phyloP scores from a whole-genome alignment of 2,329 filamentous ascomycete genomes.

The Arthroderma sp. region DNA sequence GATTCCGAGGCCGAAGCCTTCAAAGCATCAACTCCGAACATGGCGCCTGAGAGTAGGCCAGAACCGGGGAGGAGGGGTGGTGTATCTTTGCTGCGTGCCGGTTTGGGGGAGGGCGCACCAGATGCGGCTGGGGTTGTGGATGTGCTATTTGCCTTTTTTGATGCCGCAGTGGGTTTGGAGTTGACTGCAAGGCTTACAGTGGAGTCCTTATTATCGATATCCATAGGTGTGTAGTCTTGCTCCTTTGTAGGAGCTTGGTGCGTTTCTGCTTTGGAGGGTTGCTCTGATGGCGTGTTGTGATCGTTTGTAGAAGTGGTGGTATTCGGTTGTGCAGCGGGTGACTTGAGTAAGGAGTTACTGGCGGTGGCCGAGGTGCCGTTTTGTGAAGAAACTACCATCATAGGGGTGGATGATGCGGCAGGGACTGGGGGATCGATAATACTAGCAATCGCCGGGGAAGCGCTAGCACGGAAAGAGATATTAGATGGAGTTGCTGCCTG shows the following conservation, averaged over 20 bases:
- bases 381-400: neutral
- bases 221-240: constrained; percentile 19
- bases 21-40: constrained; percentile 42
- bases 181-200: constrained; percentile 4
- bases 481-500: constrained; percentile 34
- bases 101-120: constrained; percentile 43
- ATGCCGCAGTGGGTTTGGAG: constrained; percentile 6
- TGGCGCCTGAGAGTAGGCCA: constrained; percentile 48
- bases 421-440: constrained; percentile 58
- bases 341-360: constrained; percentile 8
- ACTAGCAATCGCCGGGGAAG: constrained; percentile 82
- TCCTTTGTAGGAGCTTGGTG: constrained; percentile 11
- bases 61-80: constrained; percentile 46
- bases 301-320: constrained; percentile 4
- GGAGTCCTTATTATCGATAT: constrained; percentile 19
- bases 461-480: constrained; percentile 53
- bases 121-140: constrained; percentile 37
- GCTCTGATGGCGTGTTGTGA: constrained; percentile 7
- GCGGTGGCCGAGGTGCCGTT: neutral
- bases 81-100: constrained; percentile 38
- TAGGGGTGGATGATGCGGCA: constrained; percentile 16
- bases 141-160: constrained; percentile 27
- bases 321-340: neutral
- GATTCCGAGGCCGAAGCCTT: constrained; percentile 31
- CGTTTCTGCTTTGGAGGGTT: constrained; percentile 12